Conservation (phyloP, 257 asterid genomes). For the Primulina huaijiensis region DNA sequence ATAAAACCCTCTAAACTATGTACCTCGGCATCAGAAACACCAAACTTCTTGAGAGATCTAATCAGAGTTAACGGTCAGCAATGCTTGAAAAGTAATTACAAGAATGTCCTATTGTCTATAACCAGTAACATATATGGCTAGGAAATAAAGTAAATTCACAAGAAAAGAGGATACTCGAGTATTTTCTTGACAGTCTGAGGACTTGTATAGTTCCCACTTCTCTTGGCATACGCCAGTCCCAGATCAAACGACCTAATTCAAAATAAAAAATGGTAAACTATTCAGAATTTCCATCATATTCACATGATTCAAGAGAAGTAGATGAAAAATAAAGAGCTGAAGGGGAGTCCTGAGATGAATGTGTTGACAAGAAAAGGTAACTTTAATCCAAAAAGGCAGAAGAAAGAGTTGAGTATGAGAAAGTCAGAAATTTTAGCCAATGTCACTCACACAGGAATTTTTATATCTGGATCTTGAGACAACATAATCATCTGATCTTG, state of each 20-base stretch:
- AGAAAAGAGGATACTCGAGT: constrained; percentile 73
- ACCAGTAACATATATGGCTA: background rate
- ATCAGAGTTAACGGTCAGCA: constrained; percentile 56
- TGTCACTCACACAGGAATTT: constrained; percentile 72
- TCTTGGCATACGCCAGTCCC: constrained; percentile 74
- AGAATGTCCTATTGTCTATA: background rate
- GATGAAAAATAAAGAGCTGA: background rate
- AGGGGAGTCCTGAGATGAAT: background rate
- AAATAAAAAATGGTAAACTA: constrained; percentile 23
- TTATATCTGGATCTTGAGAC: constrained; percentile 77
- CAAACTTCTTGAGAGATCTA: constrained; percentile 71
- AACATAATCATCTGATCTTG: constrained; percentile 71
- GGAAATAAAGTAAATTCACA: background rate
- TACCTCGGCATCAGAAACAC: constrained; percentile 84
- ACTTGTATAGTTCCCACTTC: constrained; percentile 44
- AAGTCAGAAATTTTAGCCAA: constrained; percentile 19
- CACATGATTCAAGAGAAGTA: constrained; percentile 11
- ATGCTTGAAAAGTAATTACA: constrained; percentile 19
- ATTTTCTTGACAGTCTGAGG: constrained; percentile 57
- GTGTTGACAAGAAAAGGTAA: background rate
- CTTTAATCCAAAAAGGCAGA: background rate
- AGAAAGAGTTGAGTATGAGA: background rate
- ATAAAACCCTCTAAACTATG: constrained; percentile 18
- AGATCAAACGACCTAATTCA: constrained; percentile 67
- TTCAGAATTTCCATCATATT: constrained; percentile 12